Evolutionary conservation across 306 rosid species (phyloP), one percentile per base, ranked within the genome.

Genomic region (Trifolium fragiferum): DNA sequence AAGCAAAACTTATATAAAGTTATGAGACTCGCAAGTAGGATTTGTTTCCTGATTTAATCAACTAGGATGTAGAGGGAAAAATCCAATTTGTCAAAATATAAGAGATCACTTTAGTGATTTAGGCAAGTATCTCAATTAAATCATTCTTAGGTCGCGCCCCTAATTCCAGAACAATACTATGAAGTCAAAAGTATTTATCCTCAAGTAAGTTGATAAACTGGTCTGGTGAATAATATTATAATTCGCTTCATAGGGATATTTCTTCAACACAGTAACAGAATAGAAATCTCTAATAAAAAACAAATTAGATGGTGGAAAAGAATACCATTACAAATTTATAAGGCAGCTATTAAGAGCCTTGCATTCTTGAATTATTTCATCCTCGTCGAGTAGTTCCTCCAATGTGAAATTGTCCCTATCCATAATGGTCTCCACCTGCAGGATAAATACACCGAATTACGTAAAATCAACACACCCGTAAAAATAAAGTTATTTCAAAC

Each of bases 361-460:
- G 96, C 99, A 95, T 77, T 95, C 99, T 81, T 95, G 99, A 77
- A 95, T 95, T 57, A 90, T 92, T 83, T 95, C 99, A 77, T 95
- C 99, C 82, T 95, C 99, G 35, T 95, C 99, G 70, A 95, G 94
- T 75, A 95, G 90, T 66, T 95, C 99, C 70, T 95, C 99, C 86
- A 95, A 82, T 10, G 97, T 85, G 76, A 83, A 95, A 81, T 85
- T 87, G 3, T 90, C 99, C 88, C 78, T 92, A 73, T 95, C 99
- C 92, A 95, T 86, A 78, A 95, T 87, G 32, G 98, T 90, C 93
- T 95, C 99, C 89, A 95, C 96, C 99, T 95, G 87, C 74, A 87
- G 72, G 35, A 10, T 8, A 60, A 64, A 77, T 59, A 91, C 27
- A 53, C 65, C 49, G 67, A 35, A 76, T 15, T 72, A 10, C 49